These are phyloP conservation scores for Adenanthera pavonina DNA, from an alignment of 306 rosid genomes.

Conservation along the genomic window DNA sequence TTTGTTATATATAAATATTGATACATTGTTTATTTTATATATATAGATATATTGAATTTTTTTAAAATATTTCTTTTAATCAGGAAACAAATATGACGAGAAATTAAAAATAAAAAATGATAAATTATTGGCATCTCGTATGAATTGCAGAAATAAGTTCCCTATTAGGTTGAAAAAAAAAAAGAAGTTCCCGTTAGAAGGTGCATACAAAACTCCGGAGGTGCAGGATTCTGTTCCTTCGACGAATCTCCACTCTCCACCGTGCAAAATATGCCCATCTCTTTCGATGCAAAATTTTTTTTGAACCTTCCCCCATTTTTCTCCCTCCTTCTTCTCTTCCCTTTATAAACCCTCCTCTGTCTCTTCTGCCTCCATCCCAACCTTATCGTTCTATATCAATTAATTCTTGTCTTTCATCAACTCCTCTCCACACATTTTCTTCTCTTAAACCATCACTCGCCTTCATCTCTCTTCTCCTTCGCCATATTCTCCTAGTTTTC, in stretches of 20 bases:
- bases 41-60: no score
- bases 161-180: no score
- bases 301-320: background rate
- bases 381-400: background rate
- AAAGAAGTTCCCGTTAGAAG: no score
- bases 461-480: background rate
- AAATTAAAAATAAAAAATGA: no score
- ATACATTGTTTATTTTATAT: no score
- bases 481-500: background rate
- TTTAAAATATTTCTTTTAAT: no score
- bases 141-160: no score
- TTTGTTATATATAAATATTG: no score
- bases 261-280: slow-evolving; percentile 45
- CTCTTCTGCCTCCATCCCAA: slow-evolving; percentile 1
- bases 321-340: background rate
- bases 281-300: background rate
- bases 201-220: background rate
- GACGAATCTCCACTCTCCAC: slow-evolving; percentile 18
- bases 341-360: background rate
- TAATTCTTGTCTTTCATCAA: background rate
- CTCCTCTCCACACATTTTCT: background rate
- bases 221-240: background rate
- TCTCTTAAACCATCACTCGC: background rate
- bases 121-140: no score
- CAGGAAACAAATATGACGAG: no score